Conservation (phyloP, 2,329 filamentous ascomycete species). For the Fusarium musae region DNA sequence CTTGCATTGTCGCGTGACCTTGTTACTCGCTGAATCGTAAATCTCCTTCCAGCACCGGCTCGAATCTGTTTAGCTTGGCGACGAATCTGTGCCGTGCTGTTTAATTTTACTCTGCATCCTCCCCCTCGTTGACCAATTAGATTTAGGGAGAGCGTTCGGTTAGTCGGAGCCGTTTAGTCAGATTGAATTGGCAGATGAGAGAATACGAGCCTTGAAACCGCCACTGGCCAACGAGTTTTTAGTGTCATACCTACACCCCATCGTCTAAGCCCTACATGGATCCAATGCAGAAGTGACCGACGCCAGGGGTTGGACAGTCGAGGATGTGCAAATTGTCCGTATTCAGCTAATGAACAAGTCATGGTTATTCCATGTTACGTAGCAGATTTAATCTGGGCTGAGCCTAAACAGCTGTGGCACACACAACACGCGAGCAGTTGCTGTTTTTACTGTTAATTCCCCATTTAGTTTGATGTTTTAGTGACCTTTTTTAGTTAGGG, state of each 20-base stretch:
- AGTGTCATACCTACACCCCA: neutral
- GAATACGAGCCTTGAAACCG: slow-evolving; percentile 30
- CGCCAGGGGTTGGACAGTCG: neutral
- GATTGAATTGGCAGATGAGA: neutral
- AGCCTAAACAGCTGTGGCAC: neutral
- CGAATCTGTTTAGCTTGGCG: neutral
- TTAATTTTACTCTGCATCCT: neutral
- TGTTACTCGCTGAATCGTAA: neutral
- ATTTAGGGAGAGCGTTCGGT: neutral
- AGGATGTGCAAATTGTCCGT: neutral
- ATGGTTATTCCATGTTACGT: slow-evolving; percentile 13
- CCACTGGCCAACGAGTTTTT: slow-evolving; percentile 2
- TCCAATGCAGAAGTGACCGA: slow-evolving; percentile 11
- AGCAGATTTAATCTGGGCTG: slow-evolving; percentile 9
- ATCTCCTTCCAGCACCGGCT: neutral
- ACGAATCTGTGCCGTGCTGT: neutral
- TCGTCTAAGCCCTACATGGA: slow-evolving; percentile 15
- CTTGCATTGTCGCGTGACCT: neutral
- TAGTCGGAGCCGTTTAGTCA: slow-evolving; percentile 15
- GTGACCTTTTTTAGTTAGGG: neutral
- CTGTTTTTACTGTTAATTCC: slow-evolving; percentile 30
- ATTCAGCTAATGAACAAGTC: slow-evolving; percentile 10
- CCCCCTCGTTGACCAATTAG: neutral
- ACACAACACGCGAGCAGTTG: slow-evolving; percentile 41
- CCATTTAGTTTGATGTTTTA: neutral